Percentiles rank a stretch among this genome's conserved stretches.
Conservation (phyloP, 495 filamentous ascomycete species). For the Hypoxylon fragiforme region DNA sequence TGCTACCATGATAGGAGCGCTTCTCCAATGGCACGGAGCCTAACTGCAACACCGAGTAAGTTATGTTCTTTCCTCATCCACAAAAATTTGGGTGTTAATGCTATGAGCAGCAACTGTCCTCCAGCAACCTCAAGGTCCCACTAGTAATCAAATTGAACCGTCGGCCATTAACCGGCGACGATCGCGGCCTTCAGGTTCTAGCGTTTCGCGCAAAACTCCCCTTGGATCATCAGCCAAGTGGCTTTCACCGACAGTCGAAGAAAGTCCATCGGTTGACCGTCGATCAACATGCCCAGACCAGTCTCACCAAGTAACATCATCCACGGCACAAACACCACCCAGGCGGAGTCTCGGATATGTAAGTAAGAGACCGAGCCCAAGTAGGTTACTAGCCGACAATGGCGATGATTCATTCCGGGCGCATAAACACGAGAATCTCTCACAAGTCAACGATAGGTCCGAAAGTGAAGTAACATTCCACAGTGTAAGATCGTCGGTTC, state of each 20-base stretch:
- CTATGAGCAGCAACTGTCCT: slow-evolving; percentile 8
- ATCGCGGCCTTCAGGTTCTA: slow-evolving; percentile 29
- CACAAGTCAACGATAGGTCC: no score
- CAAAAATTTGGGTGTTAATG: background rate
- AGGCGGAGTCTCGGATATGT: background rate
- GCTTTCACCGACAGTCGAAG: slow-evolving; percentile 42
- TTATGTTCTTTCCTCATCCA: background rate
- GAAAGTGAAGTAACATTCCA: slow-evolving; percentile 18
- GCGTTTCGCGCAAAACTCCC: slow-evolving; percentile 22
- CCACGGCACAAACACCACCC: background rate
- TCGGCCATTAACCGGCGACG: slow-evolving; percentile 29
- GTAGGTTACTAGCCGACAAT: background rate
- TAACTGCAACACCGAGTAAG: slow-evolving; percentile 34
- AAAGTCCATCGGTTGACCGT: slow-evolving; percentile 23
- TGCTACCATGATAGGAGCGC: slow-evolving; percentile 3
- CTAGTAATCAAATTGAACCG: background rate
- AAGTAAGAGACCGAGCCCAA: background rate
- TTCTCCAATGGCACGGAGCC: slow-evolving; percentile 37
- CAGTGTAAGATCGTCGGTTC: slow-evolving; percentile 7
- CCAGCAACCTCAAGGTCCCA: background rate
- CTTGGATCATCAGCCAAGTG: slow-evolving; percentile 22
- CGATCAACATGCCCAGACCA: background rate
- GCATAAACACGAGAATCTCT: background rate
- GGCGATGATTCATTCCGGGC: background rate
- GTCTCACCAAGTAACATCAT: background rate